phyloP scores from a whole-genome alignment of 345 rosid species.

The Ceriops zippeliana region DNA sequence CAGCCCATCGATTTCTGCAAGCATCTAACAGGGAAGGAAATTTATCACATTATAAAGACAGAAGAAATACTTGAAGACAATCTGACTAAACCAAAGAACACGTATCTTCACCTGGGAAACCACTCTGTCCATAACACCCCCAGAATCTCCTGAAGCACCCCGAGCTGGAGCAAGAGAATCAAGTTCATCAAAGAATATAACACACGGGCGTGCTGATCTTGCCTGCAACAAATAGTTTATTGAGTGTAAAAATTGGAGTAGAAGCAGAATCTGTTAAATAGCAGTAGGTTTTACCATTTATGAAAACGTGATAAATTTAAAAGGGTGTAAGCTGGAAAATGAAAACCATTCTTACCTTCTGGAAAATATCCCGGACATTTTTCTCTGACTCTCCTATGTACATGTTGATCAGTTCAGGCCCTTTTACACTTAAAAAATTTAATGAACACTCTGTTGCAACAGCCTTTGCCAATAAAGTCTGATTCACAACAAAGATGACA shows the following conservation, averaged over 20 bases:
- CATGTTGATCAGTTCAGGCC: conserved; percentile 98
- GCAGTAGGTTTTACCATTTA: background rate
- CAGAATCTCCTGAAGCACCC: conserved; percentile 97
- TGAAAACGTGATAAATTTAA: background rate
- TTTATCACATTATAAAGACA: conserved; percentile 6
- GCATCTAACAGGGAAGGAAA: conserved; percentile 54
- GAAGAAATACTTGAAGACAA: background rate
- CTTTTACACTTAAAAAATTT: conserved; percentile 93
- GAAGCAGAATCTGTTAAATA: background rate
- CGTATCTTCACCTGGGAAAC: conserved; percentile 75
- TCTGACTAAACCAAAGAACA: conserved; percentile 3
- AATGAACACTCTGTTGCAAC: conserved; percentile 98
- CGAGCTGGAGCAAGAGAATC: conserved; percentile 99
- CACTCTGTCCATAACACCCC: conserved; percentile 98
- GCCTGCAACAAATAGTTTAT: conserved; percentile 50
- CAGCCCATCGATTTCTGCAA: conserved; percentile 96
- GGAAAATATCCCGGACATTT: conserved; percentile 91
- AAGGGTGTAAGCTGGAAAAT: conserved; percentile 10
- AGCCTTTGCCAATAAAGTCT: conserved; percentile 96
- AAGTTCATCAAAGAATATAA: conserved; percentile 94
- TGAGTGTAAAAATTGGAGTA: background rate
- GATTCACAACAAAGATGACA: conserved; percentile 25
- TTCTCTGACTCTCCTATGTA: conserved; percentile 99
- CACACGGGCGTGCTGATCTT: conserved; percentile 93
- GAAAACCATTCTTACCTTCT: conserved; percentile 49